phyloP scores from a whole-genome alignment of 1,284 basidiomycete species.

The Marasmius oreades region DNA sequence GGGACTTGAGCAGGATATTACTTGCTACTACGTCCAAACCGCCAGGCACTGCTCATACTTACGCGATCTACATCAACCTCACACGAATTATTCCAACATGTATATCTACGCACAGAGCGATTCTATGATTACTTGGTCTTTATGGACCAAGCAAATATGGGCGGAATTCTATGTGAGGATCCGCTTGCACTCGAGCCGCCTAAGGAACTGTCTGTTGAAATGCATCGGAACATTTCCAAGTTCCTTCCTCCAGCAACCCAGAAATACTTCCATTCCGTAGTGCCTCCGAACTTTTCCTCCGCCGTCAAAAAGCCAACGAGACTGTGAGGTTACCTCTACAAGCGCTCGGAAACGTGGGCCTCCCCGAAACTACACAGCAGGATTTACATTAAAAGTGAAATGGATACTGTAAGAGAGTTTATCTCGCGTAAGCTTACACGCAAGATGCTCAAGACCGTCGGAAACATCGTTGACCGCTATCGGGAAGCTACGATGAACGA shows the following conservation, averaged over 20 bases:
- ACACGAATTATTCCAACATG: constrained; percentile 93
- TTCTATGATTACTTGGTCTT: constrained; percentile 96
- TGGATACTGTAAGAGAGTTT: constrained; percentile 67
- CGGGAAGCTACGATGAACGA: constrained; percentile 60
- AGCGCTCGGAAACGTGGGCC: constrained; percentile 59
- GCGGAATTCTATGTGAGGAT: constrained; percentile 84
- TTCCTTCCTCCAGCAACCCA: constrained; percentile 90
- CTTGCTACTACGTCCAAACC: constrained; percentile 96
- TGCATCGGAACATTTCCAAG: constrained; percentile 93
- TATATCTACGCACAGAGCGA: constrained; percentile 83
- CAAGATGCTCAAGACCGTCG: constrained; percentile 73
- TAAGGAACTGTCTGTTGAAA: constrained; percentile 71
- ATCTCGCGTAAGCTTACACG: constrained; percentile 83
- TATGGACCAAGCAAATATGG: constrained; percentile 95
- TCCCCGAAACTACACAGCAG: constrained; percentile 58
- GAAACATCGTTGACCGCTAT: constrained; percentile 64
- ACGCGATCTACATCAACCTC: constrained; percentile 94
- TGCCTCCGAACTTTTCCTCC: constrained; percentile 82
- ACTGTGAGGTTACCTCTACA: constrained; percentile 70
- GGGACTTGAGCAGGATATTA: constrained; percentile 90
- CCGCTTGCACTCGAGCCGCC: constrained; percentile 67
- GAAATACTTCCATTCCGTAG: constrained; percentile 71
- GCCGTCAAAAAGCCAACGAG: constrained; percentile 65
- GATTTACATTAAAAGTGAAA: constrained; percentile 72
- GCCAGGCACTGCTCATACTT: constrained; percentile 92